phyloP scores from a whole-genome alignment of 768 basidiomycete species.

The Agaricus blazei region DNA sequence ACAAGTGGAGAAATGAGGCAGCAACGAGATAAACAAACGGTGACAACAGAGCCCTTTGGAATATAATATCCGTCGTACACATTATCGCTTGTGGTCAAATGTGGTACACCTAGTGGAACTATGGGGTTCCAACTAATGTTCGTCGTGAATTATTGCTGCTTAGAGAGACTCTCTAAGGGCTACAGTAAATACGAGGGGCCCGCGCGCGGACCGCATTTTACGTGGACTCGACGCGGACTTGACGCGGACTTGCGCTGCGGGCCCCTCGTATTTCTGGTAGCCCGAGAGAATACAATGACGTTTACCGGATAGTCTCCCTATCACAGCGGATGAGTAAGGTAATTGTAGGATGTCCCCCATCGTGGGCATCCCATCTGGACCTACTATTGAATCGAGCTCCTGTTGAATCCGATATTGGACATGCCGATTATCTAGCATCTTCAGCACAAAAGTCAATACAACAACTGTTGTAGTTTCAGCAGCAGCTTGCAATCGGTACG shows the following conservation, averaged over 20 bases:
- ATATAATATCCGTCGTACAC: conserved; percentile 33
- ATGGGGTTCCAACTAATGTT: neutral
- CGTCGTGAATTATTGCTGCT: neutral
- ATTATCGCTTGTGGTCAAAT: conserved; percentile 27
- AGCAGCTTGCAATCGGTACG: neutral
- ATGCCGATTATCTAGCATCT: conserved; percentile 10
- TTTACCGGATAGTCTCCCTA: conserved; percentile 11
- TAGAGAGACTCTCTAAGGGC: neutral
- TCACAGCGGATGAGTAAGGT: conserved; percentile 10
- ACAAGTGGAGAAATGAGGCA: conserved; percentile 1
- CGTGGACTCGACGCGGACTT: no score
- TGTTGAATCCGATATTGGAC: conserved; percentile 9
- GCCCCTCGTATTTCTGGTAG: no score
- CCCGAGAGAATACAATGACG: no score
- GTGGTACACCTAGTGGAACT: conserved; percentile 13
- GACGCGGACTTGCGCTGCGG: no score
- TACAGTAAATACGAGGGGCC: no score
- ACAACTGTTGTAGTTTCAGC: neutral
- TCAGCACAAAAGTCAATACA: conserved; percentile 1
- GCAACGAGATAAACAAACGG: neutral
- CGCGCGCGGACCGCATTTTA: no score
- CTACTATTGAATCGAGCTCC: conserved; percentile 13
- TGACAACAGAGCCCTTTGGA: conserved; percentile 28
- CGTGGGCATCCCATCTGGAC: conserved; percentile 8
- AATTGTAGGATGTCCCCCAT: conserved; percentile 2